Percentiles rank a stretch among this genome's conserved stretches.
Evolutionary conservation across 805 yeast genomes (phyloP).

Genomic region (Blastobotrys parvus): DNA sequence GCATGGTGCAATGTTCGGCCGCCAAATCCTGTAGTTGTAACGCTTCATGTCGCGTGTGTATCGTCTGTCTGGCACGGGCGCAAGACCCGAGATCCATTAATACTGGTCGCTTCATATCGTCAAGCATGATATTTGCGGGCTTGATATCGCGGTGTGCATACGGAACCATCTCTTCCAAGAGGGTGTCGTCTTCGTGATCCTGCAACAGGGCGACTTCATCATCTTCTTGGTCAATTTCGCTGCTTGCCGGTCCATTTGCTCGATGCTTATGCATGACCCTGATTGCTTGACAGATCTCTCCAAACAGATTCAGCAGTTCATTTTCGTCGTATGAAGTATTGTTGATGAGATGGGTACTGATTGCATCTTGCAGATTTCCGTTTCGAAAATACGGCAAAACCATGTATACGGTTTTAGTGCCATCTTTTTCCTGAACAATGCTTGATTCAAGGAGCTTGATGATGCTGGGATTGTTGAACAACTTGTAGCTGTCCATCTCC

Average conservation of each 20-base stretch:
- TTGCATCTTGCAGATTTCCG: slow-evolving; percentile 76
- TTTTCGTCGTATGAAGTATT: slow-evolving; percentile 46
- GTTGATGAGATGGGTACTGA: slow-evolving; percentile 54
- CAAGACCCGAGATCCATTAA: slow-evolving; percentile 82
- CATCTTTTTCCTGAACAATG: slow-evolving; percentile 64
- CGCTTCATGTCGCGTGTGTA: slow-evolving; percentile 60
- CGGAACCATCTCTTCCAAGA: slow-evolving; percentile 30
- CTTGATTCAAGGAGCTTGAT: slow-evolving; percentile 63
- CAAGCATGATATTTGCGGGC: slow-evolving; percentile 82
- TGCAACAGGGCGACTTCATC: slow-evolving; percentile 21
- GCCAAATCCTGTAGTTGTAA: slow-evolving; percentile 71
- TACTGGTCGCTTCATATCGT: slow-evolving; percentile 69
- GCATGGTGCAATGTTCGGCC: slow-evolving; percentile 75
- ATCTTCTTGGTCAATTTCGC: slow-evolving; percentile 12
- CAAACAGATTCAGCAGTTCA: slow-evolving; percentile 53
- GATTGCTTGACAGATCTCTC: slow-evolving; percentile 68
- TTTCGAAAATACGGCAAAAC: slow-evolving; percentile 67
- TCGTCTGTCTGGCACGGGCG: slow-evolving; percentile 46
- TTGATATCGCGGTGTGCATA: slow-evolving; percentile 83
- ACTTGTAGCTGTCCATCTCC: slow-evolving; percentile 68
- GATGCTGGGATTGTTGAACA: slow-evolving; percentile 58
- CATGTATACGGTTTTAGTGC: slow-evolving; percentile 69
- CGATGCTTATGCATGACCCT: slow-evolving; percentile 57
- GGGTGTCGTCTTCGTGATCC: slow-evolving; percentile 22
- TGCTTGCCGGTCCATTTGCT: not conserved